Base-by-base conservation (phyloP, 805 yeast species). In the Kurtzmaniella fragi region DNA sequence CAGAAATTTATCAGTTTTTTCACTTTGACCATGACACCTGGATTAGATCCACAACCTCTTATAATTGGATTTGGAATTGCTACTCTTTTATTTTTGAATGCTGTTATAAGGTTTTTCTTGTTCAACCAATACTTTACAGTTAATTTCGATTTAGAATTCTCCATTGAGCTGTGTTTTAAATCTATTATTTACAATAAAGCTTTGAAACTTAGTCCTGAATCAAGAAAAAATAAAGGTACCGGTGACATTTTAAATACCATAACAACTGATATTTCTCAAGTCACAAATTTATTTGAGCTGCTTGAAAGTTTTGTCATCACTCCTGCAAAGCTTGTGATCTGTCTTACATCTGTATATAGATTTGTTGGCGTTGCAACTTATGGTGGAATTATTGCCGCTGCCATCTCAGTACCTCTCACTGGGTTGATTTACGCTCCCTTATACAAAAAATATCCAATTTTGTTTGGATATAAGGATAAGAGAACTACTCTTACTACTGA, bases 401-500 rank as follows among this genome's bases (percentile, higher is more conserved):
- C 48, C 15, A 34, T 59, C 10, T 37, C 56, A 34, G 53, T 56
- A 25, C 62, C 64, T 3, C 41, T 44, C 33, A 48, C 51, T 16
- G 41, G 53, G 12, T 39, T 42, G n/a, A 45, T 56, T 20, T 51
- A 50, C n/a, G 44, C 54, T 7, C 45, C 55, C 6, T 49, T 49
- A 38, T 28, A 35, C 42, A 40, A 52, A 10, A 38, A 49, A 11
- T 53, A 45, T 42, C 49, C 46, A 31, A 39, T 35, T 10, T 48
- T 46, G 42, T 50, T 58, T 61, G 46, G 49, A 37, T 44, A 44
- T 39, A 59, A 53, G 43, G 64, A 59, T 29, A 50, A 50, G 30
- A 44, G 64, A 39, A 51, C 58, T 12, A 44, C 52, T 6, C 47
- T 57, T 35, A 57, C 53, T 32, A 53, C 52, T 28, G 64, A 59